phyloP scores from a whole-genome alignment of 352 stramenopile genomes.

The Phytophthora ohioensis region DNA sequence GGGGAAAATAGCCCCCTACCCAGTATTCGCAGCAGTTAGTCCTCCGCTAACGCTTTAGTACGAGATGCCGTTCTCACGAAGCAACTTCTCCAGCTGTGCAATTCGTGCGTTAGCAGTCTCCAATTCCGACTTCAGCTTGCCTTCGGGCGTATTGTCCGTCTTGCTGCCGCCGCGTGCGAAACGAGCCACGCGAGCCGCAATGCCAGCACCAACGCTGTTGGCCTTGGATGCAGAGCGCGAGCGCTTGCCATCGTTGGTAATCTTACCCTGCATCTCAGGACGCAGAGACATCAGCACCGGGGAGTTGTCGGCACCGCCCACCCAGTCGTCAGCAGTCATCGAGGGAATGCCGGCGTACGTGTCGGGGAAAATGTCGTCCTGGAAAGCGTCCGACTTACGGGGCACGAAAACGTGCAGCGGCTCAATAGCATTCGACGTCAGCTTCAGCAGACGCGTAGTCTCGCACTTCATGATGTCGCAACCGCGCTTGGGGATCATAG shows the following conservation, averaged over 20 bases:
- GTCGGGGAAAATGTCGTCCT: constrained; percentile 99
- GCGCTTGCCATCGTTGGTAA: constrained; percentile 88
- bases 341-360: constrained; percentile 94
- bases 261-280: constrained; percentile 87
- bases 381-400: constrained; percentile 99
- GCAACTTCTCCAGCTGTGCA: constrained; percentile 84
- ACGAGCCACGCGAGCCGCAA: constrained; percentile 56
- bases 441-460: constrained; percentile 95
- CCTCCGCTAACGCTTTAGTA: constrained; percentile 59
- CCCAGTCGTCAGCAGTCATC: constrained; percentile 97
- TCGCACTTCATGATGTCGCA: constrained; percentile 99
- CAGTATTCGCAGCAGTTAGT: constrained; percentile 38
- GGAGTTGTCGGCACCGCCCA: constrained; percentile 94
- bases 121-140: constrained; percentile 80
- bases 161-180: constrained; percentile 52
- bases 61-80: constrained; percentile 81
- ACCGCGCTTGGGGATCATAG: constrained; percentile 98
- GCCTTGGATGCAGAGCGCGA: constrained; percentile 57
- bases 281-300: constrained; percentile 95
- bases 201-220: constrained; percentile 47
- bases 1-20: constrained; percentile 33
- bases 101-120: constrained; percentile 87
- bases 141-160: constrained; percentile 52
- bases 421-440: constrained; percentile 97
- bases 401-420: constrained; percentile 97